Conservation (phyloP, 2,329 filamentous ascomycete species). For the Coniochaeta sp. region DNA sequence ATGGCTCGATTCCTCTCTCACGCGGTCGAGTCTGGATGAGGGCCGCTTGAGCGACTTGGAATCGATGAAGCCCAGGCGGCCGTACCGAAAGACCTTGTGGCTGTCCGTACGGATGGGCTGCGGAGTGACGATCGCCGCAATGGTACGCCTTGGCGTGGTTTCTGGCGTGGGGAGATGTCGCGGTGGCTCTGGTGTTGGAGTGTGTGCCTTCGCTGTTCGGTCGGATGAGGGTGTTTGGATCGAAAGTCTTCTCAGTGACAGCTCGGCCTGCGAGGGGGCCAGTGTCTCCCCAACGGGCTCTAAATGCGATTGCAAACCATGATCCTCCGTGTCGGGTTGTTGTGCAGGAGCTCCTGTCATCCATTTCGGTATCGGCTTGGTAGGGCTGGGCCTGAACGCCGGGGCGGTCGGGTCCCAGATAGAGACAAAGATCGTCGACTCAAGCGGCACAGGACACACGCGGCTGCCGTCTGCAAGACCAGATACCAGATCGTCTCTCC, state of each 20-base stretch:
- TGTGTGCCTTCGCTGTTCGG: background rate
- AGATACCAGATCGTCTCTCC: too few species aligned
- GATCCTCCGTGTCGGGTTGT: background rate
- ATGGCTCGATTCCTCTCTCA: constrained; percentile 12
- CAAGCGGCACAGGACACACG: constrained; percentile 16
- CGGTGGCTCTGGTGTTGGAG: background rate
- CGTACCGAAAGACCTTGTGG: constrained; percentile 6
- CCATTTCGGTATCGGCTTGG: constrained; percentile 44
- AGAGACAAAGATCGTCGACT: constrained; percentile 39
- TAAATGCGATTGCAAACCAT: background rate
- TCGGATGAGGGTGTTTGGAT: background rate
- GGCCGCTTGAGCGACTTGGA: constrained; percentile 32
- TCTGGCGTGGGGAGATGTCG: background rate
- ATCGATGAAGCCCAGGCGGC: constrained; percentile 23
- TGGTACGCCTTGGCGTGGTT: background rate
- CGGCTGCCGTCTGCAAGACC: background rate
- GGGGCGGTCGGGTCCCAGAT: constrained; percentile 39
- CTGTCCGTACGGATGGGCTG: background rate
- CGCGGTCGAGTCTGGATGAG: constrained; percentile 21
- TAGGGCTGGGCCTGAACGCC: constrained; percentile 38
- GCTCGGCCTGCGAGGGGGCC: background rate
- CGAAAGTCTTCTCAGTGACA: background rate
- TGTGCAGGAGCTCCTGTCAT: constrained; percentile 23
- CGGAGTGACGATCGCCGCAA: background rate
- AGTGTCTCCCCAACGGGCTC: background rate